These are phyloP conservation scores for Eutypella sp. DNA, from an alignment of 2,329 filamentous ascomycete species.

Conservation along the genomic window DNA sequence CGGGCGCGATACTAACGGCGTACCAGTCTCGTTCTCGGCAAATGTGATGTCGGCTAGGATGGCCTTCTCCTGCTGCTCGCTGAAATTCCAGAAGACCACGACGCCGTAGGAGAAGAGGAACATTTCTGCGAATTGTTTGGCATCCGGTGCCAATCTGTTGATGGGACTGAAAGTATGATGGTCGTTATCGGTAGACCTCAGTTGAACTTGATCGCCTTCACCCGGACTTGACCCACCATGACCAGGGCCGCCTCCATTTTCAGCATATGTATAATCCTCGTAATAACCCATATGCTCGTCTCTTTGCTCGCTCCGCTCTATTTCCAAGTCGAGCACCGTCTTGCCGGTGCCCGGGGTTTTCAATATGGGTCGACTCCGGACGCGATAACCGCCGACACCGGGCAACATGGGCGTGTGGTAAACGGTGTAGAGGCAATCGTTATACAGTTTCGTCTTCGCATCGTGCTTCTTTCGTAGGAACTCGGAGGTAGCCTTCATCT, in stretches of 20 bases:
- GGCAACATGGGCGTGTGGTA: slow-evolving; percentile 88
- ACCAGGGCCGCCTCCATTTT: slow-evolving; percentile 26
- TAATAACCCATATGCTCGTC: slow-evolving; percentile 92
- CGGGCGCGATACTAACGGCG: slow-evolving; percentile 69
- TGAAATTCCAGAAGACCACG: slow-evolving; percentile 98
- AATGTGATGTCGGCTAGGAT: slow-evolving; percentile 93
- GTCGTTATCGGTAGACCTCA: slow-evolving; percentile 25
- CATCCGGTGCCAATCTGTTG: slow-evolving; percentile 61
- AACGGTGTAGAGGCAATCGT: slow-evolving; percentile 93
- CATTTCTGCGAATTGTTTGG: slow-evolving; percentile 84
- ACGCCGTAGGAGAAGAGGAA: slow-evolving; percentile 97
- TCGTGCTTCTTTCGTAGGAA: slow-evolving; percentile 86
- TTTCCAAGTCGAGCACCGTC: slow-evolving; percentile 88
- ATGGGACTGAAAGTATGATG: slow-evolving; percentile 42
- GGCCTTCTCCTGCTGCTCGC: slow-evolving; percentile 91
- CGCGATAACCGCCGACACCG: slow-evolving; percentile 78
- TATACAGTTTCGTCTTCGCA: slow-evolving; percentile 92
- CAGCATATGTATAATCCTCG: slow-evolving; percentile 62
- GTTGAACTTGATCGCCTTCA: slow-evolving; percentile 16
- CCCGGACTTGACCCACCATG: slow-evolving; percentile 14
- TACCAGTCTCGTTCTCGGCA: slow-evolving; percentile 60
- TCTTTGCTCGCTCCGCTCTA: slow-evolving; percentile 84
- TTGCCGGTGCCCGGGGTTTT: slow-evolving; percentile 88
- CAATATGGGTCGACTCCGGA: slow-evolving; percentile 84
- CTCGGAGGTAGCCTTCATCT: slow-evolving; percentile 78